Conservation (phyloP, 306 rosid species). For the Cucurbita maxima region DNA sequence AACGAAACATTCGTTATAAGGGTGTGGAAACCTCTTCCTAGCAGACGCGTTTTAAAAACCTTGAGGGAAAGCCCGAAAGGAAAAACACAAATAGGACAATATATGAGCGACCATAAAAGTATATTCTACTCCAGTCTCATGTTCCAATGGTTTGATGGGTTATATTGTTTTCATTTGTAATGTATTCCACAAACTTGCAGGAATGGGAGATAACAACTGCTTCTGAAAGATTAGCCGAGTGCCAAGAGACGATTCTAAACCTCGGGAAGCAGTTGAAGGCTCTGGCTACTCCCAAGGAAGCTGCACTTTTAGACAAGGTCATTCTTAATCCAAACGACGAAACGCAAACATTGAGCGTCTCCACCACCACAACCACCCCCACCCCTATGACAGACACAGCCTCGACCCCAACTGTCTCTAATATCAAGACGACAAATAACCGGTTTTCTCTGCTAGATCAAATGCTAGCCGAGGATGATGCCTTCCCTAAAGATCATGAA, state of each 20-base stretch:
- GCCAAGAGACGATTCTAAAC: conserved; percentile 83
- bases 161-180: not conserved
- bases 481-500: conserved; percentile 5
- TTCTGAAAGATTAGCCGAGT: conserved; percentile 86
- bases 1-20: no score
- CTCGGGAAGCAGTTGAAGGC: conserved; percentile 92
- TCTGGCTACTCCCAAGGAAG: conserved; percentile 54
- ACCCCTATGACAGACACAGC: not conserved
- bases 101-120: not conserved
- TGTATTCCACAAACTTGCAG: conserved; percentile 20
- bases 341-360: not conserved
- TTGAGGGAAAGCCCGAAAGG: no score
- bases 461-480: conserved; percentile 60
- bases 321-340: conserved; percentile 21
- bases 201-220: conserved; percentile 84
- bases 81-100: no score
- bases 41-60: no score
- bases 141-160: not conserved
- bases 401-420: conserved; percentile 11
- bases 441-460: conserved; percentile 55
- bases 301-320: conserved; percentile 43
- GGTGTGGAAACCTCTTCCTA: no score
- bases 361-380: conserved; percentile 6
- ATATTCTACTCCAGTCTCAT: not conserved
- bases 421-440: conserved; percentile 19